Percentiles rank a stretch among this genome's conserved stretches.
phyloP scores from a whole-genome alignment of 306 rosid species.

The Lathyrus sativus region DNA sequence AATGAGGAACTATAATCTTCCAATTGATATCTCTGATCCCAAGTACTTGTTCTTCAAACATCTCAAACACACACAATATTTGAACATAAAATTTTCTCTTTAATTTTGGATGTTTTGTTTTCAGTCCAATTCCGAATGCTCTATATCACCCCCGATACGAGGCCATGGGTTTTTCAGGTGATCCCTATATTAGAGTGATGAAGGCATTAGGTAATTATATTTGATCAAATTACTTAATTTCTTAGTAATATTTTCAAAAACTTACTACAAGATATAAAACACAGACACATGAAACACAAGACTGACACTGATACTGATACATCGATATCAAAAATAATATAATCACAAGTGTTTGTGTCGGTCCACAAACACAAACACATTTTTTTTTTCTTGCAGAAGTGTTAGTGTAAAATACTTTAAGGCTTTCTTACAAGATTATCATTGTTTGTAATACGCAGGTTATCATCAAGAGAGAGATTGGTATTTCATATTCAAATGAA shows the following conservation, averaged over 20 bases:
- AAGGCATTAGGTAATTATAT: not conserved
- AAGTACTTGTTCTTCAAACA: not conserved
- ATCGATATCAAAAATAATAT: too few species aligned
- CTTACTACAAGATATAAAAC: too few species aligned
- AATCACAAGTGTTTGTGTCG: too few species aligned
- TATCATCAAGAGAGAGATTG: too few species aligned
- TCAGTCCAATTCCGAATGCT: not conserved
- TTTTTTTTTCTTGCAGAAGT: too few species aligned
- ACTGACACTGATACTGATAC: too few species aligned
- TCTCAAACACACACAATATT: not conserved
- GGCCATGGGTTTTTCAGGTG: not conserved
- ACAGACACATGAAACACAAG: too few species aligned
- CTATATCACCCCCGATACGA: constrained; percentile 12
- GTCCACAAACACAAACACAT: too few species aligned
- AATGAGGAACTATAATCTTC: not conserved
- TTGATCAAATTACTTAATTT: not conserved
- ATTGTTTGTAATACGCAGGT: too few species aligned
- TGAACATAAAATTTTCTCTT: not conserved
- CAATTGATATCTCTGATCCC: not conserved
- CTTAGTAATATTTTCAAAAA: not conserved
- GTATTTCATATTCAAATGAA: too few species aligned
- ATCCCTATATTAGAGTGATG: constrained; percentile 23
- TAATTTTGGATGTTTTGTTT: not conserved
- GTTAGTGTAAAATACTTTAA: too few species aligned
- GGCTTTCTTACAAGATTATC: too few species aligned